A percentile compares a stretch with the other conserved stretches of the same genome.
Evolutionary conservation across 2,329 filamentous ascomycete species (phyloP).

Genomic region (Ophiocordyceps camponoti-floridani): DNA sequence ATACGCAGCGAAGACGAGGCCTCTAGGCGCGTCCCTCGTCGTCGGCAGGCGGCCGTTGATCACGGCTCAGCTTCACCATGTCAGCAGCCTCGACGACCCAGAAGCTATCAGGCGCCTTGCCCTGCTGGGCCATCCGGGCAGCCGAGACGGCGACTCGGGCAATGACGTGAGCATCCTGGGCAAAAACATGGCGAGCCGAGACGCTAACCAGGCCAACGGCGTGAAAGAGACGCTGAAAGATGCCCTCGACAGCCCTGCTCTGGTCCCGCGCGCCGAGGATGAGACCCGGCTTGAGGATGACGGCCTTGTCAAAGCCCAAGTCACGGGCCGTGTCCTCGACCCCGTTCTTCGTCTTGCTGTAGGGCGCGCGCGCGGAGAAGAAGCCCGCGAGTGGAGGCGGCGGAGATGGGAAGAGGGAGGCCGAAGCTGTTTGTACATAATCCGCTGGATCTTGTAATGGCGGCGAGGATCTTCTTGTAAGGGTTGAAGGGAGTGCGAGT

Average conservation of each 20-base stretch:
- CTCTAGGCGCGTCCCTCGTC: not conserved
- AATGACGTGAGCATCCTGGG: constrained; percentile 60
- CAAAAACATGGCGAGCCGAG: constrained; percentile 45
- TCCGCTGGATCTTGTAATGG: too few relatives aligned
- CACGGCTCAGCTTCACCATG: constrained; percentile 48
- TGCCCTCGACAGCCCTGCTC: constrained; percentile 37
- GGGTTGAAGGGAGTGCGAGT: too few relatives aligned
- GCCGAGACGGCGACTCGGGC: constrained; percentile 47
- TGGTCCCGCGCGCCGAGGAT: constrained; percentile 56
- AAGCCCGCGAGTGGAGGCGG: constrained; percentile 27
- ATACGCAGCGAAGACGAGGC: not conserved
- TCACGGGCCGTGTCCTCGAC: constrained; percentile 62
- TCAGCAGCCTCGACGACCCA: constrained; percentile 44
- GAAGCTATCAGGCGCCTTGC: constrained; percentile 38
- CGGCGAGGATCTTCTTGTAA: too few relatives aligned
- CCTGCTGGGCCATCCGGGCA: constrained; percentile 35
- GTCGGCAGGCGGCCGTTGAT: constrained; percentile 26
- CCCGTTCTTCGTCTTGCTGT: constrained; percentile 65
- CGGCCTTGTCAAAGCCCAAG: constrained; percentile 57
- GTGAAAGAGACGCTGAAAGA: constrained; percentile 35
- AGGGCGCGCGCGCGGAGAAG: constrained; percentile 23
- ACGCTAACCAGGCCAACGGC: constrained; percentile 34
- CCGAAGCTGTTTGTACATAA: too few relatives aligned
- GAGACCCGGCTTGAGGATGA: constrained; percentile 58
- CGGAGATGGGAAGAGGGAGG: too few relatives aligned